Conservation (phyloP, 768 basidiomycete genomes). For the Dacryopinax primogenitus region DNA sequence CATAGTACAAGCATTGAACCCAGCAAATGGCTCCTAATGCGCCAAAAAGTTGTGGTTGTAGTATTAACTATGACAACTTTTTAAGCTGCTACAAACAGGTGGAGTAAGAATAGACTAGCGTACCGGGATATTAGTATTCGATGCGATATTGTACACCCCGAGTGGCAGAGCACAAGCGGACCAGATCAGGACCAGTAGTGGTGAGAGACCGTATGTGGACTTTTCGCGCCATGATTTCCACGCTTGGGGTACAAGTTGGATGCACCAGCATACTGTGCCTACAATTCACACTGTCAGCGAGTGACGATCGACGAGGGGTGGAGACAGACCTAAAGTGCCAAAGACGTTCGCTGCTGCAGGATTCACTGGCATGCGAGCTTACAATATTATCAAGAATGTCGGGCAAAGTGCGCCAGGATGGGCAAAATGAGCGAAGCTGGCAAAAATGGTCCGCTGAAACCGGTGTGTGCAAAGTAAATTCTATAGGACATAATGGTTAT, state of each 20-base stretch:
- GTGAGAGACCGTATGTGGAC: conserved; percentile 56
- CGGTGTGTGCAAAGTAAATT: not conserved
- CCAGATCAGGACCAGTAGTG: conserved; percentile 56
- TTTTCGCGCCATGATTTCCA: conserved; percentile 62
- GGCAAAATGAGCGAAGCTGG: not conserved
- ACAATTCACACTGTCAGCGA: not conserved
- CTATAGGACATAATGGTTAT: not conserved
- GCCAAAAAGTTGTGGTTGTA: conserved; percentile 48
- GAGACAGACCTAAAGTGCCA: not conserved
- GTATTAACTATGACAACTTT: conserved; percentile 45
- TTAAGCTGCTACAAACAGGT: conserved; percentile 10
- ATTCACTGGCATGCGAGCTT: not conserved
- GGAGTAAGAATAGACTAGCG: not conserved
- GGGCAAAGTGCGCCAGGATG: not conserved
- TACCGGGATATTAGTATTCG: conserved; percentile 39
- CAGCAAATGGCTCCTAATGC: conserved; percentile 48
- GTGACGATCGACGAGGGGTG: not conserved
- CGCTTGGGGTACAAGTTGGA: conserved; percentile 49
- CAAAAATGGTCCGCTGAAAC: not conserved
- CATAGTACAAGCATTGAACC: conserved; percentile 62
- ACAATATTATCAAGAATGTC: not conserved
- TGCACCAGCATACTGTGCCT: conserved; percentile 5
- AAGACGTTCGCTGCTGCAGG: conserved; percentile 2
- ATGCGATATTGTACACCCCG: conserved; percentile 54
- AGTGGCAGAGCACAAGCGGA: conserved; percentile 44